phyloP scores from a whole-genome alignment of 768 basidiomycete species.

The Tulasnella sp. region DNA sequence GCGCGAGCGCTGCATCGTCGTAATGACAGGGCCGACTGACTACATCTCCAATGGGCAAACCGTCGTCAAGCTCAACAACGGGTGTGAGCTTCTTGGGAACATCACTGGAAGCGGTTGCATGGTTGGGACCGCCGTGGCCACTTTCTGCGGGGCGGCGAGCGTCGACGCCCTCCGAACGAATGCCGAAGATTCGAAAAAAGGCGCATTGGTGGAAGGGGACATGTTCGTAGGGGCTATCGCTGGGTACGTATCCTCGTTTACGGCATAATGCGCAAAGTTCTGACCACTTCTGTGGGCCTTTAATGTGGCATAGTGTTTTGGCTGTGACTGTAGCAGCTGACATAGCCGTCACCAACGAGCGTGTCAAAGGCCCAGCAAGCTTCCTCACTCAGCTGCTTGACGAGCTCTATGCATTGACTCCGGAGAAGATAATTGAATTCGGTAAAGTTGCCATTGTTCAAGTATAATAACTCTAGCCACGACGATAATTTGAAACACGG shows the following conservation, averaged over 20 bases:
- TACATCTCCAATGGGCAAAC: slow-evolving; percentile 77
- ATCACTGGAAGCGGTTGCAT: slow-evolving; percentile 94
- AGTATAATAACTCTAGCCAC: background rate
- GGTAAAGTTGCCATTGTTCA: background rate
- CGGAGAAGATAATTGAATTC: background rate
- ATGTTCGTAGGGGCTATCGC: slow-evolving; percentile 72
- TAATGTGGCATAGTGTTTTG: slow-evolving; percentile 44
- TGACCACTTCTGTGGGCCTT: slow-evolving; percentile 35
- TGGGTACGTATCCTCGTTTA: slow-evolving; percentile 48
- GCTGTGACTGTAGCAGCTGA: slow-evolving; percentile 62
- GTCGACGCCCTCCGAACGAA: slow-evolving; percentile 39
- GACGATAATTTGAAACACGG: background rate
- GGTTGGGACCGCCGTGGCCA: slow-evolving; percentile 69
- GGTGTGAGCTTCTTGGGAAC: slow-evolving; percentile 63
- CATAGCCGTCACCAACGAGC: slow-evolving; percentile 48
- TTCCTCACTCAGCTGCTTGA: slow-evolving; percentile 65
- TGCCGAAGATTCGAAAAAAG: slow-evolving; percentile 36
- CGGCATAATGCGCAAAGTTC: background rate
- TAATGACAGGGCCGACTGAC: slow-evolving; percentile 74
- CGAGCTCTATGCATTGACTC: slow-evolving; percentile 46
- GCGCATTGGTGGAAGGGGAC: slow-evolving; percentile 63
- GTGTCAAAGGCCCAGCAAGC: slow-evolving; percentile 60
- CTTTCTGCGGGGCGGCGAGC: slow-evolving; percentile 71
- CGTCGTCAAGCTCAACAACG: slow-evolving; percentile 71
- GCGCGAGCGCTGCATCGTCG: slow-evolving; percentile 79